Percentiles rank a stretch among this genome's conserved stretches.
These are phyloP conservation scores for Ceratocystis cacaofunesta DNA, from an alignment of 2,329 filamentous ascomycete genomes.

Conservation along the genomic window DNA sequence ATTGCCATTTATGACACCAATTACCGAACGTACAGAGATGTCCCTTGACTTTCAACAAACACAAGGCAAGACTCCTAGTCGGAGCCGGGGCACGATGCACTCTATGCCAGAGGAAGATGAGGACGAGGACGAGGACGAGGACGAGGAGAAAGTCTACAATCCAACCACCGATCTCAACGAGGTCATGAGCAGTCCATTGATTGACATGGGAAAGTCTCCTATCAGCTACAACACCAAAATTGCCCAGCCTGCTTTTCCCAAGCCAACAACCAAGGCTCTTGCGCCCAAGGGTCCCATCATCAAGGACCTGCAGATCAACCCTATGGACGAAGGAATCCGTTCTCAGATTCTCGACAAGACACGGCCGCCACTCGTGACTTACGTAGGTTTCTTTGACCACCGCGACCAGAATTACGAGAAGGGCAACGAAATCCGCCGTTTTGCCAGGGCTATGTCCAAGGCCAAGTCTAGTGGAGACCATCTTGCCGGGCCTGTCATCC, in stretches of 20 bases:
- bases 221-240: constrained; percentile 32
- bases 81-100: constrained; percentile 27
- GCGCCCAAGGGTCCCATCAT: constrained; percentile 57
- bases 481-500: constrained; percentile 44
- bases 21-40: constrained; percentile 86
- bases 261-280: constrained; percentile 25
- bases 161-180: constrained; percentile 21
- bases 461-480: constrained; percentile 46
- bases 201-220: constrained; percentile 40
- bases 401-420: constrained; percentile 47
- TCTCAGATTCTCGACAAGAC: constrained; percentile 59
- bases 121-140: constrained; percentile 22
- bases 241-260: constrained; percentile 22
- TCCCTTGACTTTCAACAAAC: constrained; percentile 54
- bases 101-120: constrained; percentile 21
- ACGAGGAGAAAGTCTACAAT: constrained; percentile 19
- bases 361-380: constrained; percentile 57
- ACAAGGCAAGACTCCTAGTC: constrained; percentile 62
- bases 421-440: constrained; percentile 65
- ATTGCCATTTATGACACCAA: constrained; percentile 95
- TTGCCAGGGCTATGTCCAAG: constrained; percentile 51
- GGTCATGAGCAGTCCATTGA: constrained; percentile 53
- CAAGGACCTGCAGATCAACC: constrained; percentile 73
- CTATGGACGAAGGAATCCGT: constrained; percentile 62
- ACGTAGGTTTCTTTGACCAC: constrained; percentile 68